A percentile compares a stretch with the other conserved stretches of the same genome.
Evolutionary conservation across 2,329 filamentous ascomycete species (phyloP).

Genomic region (Kalmusia sp.): DNA sequence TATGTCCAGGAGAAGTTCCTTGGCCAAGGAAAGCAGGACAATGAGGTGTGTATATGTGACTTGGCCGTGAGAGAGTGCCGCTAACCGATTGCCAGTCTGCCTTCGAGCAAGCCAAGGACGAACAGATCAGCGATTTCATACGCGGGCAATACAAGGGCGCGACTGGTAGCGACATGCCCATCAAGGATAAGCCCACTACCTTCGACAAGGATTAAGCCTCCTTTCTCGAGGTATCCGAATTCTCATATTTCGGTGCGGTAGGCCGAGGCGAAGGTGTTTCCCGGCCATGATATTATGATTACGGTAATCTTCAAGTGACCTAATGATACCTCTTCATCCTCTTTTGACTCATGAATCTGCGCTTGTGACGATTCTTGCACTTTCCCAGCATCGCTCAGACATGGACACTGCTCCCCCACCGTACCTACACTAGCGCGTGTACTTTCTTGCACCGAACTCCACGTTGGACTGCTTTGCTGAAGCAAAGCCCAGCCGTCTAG

Average conservation of each 20-base stretch:
- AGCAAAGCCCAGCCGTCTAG: no score
- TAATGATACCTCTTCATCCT: neutral
- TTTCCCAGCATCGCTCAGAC: no score
- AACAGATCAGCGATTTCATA: slow-evolving; percentile 77
- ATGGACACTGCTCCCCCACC: neutral
- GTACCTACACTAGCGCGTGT: neutral
- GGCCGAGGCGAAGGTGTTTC: neutral
- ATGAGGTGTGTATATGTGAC: slow-evolving; percentile 49
- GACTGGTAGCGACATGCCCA: slow-evolving; percentile 72
- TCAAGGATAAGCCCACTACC: slow-evolving; percentile 70
- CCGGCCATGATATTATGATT: slow-evolving; percentile 4
- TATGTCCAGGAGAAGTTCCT: slow-evolving; percentile 78
- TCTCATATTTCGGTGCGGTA: neutral
- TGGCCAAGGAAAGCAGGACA: slow-evolving; percentile 69
- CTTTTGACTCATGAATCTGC: neutral
- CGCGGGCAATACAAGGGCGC: slow-evolving; percentile 72
- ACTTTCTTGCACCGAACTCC: no score
- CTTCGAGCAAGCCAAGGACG: slow-evolving; percentile 83
- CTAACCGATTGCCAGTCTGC: slow-evolving; percentile 55
- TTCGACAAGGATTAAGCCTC: slow-evolving; percentile 18
- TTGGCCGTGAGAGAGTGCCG: neutral
- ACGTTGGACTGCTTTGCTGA: no score
- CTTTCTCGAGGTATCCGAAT: neutral
- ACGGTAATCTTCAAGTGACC: neutral
- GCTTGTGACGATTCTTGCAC: no score